Conservation (phyloP, 2,329 filamentous ascomycete species). For the Sphaerulina vaccinii region DNA sequence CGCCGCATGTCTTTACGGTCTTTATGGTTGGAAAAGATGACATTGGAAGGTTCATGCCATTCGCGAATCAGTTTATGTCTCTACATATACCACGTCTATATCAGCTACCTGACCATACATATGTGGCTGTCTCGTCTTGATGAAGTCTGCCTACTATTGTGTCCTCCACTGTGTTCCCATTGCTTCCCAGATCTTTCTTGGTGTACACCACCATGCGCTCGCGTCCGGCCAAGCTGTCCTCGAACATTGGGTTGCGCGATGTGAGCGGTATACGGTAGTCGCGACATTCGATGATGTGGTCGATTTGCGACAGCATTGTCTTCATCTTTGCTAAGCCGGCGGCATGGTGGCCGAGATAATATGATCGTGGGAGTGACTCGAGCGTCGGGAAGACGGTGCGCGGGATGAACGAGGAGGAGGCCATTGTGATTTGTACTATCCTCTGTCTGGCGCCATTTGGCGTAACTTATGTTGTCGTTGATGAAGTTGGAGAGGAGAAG, state of each 20-base stretch:
- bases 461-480: neutral
- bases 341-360: slow-evolving; percentile 91
- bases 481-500: neutral
- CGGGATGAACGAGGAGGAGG: slow-evolving; percentile 62
- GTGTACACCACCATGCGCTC: slow-evolving; percentile 86
- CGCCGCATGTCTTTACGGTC: slow-evolving; percentile 44
- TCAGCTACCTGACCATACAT: slow-evolving; percentile 17
- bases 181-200: slow-evolving; percentile 71
- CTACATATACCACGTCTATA: slow-evolving; percentile 20
- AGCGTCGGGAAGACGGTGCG: slow-evolving; percentile 71
- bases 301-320: slow-evolving; percentile 72
- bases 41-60: slow-evolving; percentile 55
- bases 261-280: slow-evolving; percentile 89
- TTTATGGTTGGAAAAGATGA: slow-evolving; percentile 55
- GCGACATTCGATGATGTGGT: slow-evolving; percentile 89
- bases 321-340: slow-evolving; percentile 81
- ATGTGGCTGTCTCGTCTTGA: slow-evolving; percentile 5
- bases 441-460: slow-evolving; percentile 25
- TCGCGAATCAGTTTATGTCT: slow-evolving; percentile 52
- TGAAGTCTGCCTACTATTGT: slow-evolving; percentile 26
- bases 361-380: slow-evolving; percentile 76
- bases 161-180: slow-evolving; percentile 35
- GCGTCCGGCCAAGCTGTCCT: slow-evolving; percentile 69
- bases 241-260: slow-evolving; percentile 86
- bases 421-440: neutral